A percentile compares a stretch with the other conserved stretches of the same genome.
These are phyloP conservation scores for Stagonosporopsis tanaceti DNA, from an alignment of 2,329 filamentous ascomycete species.

Conservation along the genomic window DNA sequence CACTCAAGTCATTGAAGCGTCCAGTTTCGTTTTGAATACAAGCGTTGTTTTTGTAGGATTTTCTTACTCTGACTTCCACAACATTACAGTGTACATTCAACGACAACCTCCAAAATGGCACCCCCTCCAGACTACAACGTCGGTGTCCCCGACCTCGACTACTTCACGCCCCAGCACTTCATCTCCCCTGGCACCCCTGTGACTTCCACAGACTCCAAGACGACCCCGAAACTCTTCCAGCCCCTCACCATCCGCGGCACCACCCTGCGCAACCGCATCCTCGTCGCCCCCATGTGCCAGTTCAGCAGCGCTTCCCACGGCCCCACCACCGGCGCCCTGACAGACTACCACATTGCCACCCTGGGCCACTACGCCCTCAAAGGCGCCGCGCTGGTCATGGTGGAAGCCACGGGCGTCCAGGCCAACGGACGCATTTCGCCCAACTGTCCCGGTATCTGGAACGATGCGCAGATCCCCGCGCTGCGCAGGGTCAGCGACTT, in stretches of 20 bases:
- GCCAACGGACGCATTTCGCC: conserved; percentile 47
- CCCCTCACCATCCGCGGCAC: conserved; percentile 47
- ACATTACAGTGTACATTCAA: background rate
- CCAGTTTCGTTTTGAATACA: background rate
- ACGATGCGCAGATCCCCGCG: conserved; percentile 47
- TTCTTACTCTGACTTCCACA: background rate
- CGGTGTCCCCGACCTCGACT: conserved; percentile 45
- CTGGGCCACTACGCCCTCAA: conserved; percentile 52
- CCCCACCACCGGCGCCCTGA: conserved; percentile 46
- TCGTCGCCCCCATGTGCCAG: conserved; percentile 52
- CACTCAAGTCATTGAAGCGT: background rate
- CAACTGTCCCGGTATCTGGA: conserved; percentile 49
- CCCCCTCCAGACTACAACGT: conserved; percentile 38
- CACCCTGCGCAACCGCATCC: conserved; percentile 48
- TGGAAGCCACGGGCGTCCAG: conserved; percentile 50
- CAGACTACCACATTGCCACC: conserved; percentile 50
- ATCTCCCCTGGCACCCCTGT: conserved; percentile 50
- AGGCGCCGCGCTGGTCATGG: conserved; percentile 45
- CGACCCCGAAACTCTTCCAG: conserved; percentile 44
- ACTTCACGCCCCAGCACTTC: conserved; percentile 57
- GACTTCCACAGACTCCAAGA: conserved; percentile 17
- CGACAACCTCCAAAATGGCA: conserved; percentile 7
- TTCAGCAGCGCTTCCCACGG: conserved; percentile 45
- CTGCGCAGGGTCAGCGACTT: conserved; percentile 45
- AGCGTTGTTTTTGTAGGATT: background rate